Conservation (phyloP, 306 rosid genomes). For the Prunus armeniaca region DNA sequence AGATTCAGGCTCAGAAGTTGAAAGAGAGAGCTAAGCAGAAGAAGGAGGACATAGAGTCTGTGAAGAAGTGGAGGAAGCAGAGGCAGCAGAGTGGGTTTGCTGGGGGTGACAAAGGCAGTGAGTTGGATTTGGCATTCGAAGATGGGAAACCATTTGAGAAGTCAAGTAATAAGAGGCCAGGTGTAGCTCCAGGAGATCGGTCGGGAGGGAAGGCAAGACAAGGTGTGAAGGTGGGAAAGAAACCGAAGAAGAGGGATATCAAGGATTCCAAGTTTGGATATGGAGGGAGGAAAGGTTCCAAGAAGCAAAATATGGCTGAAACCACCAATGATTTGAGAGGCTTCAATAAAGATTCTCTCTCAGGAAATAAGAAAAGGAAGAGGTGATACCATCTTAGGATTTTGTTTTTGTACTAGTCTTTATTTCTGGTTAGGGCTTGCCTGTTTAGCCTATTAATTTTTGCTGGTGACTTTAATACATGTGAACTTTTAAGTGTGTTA, state of each 20-base stretch:
- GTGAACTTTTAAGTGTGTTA: background rate
- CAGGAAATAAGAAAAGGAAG: conserved; percentile 59
- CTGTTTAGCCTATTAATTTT: conserved; percentile 3
- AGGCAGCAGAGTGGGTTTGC: conserved; percentile 88
- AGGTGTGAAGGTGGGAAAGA: conserved; percentile 37
- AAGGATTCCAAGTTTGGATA: conserved; percentile 72
- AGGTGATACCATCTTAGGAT: conserved; percentile 24
- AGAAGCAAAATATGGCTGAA: conserved; percentile 70
- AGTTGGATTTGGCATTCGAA: conserved; percentile 48
- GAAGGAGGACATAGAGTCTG: conserved; percentile 82
- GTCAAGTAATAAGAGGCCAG: conserved; percentile 68
- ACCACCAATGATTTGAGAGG: conserved; percentile 49
- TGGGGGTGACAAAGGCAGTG: conserved; percentile 43
- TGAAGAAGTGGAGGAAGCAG: conserved; percentile 97
- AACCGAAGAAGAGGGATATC: conserved; percentile 50
- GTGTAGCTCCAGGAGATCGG: conserved; percentile 71
- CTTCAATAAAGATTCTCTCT: conserved; percentile 35
- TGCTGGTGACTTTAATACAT: background rate
- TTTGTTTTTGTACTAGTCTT: background rate
- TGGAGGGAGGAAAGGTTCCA: conserved; percentile 71
- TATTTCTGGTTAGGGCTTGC: conserved; percentile 1
- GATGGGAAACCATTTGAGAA: conserved; percentile 72
- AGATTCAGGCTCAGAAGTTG: conserved; percentile 73
- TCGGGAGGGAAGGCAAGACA: conserved; percentile 70
- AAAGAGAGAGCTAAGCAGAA: conserved; percentile 91